Conservation (phyloP, 208 protist genomes). For the Angomonas ambiguus region DNA sequence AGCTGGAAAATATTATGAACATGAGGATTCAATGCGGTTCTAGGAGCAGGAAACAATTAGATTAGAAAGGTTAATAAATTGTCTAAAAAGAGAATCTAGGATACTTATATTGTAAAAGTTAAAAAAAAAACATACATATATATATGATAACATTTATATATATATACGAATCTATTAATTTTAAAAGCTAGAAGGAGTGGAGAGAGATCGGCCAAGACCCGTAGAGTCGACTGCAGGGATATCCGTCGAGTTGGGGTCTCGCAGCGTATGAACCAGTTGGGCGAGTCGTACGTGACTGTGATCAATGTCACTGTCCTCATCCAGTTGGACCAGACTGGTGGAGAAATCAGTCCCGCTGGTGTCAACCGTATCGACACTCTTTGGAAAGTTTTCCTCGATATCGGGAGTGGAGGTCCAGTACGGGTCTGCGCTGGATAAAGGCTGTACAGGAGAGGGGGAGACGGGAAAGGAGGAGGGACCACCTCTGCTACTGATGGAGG, state of each 20-base stretch:
- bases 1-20: not conserved
- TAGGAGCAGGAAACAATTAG: constrained; percentile 7
- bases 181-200: constrained; percentile 1
- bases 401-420: constrained; percentile 4
- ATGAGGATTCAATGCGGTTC: not conserved
- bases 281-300: not conserved
- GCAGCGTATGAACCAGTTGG: not conserved
- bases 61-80: not conserved
- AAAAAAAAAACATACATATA: not conserved
- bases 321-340: constrained; percentile 8
- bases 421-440: not conserved
- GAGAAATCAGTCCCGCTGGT: constrained; percentile 11
- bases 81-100: not conserved
- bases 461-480: not conserved
- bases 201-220: not conserved
- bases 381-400: not conserved
- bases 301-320: constrained; percentile 8
- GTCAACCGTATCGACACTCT: not conserved
- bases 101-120: not conserved
- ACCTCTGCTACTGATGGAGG: not conserved
- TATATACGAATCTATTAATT: not conserved
- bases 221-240: not conserved
- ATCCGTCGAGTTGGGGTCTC: not conserved
- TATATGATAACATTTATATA: not conserved
- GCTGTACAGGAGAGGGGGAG: constrained; percentile 7